Evolutionary conservation across 495 filamentous ascomycete genomes (phyloP).

Genomic region (Penicillium soppii): DNA sequence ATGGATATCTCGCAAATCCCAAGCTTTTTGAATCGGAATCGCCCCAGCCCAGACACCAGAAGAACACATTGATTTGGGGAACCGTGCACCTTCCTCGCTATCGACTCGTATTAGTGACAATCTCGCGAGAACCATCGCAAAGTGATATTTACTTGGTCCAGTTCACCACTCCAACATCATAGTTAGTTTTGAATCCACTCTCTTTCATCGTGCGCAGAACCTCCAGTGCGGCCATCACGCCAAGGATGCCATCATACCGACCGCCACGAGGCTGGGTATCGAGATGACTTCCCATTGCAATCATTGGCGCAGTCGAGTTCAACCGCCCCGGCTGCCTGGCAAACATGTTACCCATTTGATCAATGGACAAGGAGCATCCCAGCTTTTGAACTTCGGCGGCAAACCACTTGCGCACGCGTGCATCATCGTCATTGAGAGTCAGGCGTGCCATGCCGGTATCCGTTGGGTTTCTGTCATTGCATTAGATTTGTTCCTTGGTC

Average conservation of each 20-base stretch:
- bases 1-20: conserved; percentile 53
- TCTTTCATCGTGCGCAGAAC: conserved; percentile 66
- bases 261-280: conserved; percentile 70
- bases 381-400: conserved; percentile 56
- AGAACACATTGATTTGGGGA: conserved; percentile 71
- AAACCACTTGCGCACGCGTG: conserved; percentile 70
- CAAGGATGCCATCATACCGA: conserved; percentile 71
- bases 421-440: conserved; percentile 65
- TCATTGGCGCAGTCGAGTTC: conserved; percentile 36
- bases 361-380: conserved; percentile 58
- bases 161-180: conserved; percentile 66
- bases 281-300: conserved; percentile 48
- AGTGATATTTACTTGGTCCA: conserved; percentile 61
- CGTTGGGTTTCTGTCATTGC: conserved; percentile 7
- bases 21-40: conserved; percentile 59
- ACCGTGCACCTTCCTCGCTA: conserved; percentile 73
- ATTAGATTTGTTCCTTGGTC: conserved; percentile 4
- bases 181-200: conserved; percentile 60
- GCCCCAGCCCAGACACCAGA: conserved; percentile 73
- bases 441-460: conserved; percentile 64
- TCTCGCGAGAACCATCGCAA: conserved; percentile 4
- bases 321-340: conserved; percentile 57
- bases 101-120: conserved; percentile 10
- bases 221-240: conserved; percentile 66
- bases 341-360: conserved; percentile 73